Conservation (phyloP, 257 asterid species). For the Phtheirospermum japonicum region DNA sequence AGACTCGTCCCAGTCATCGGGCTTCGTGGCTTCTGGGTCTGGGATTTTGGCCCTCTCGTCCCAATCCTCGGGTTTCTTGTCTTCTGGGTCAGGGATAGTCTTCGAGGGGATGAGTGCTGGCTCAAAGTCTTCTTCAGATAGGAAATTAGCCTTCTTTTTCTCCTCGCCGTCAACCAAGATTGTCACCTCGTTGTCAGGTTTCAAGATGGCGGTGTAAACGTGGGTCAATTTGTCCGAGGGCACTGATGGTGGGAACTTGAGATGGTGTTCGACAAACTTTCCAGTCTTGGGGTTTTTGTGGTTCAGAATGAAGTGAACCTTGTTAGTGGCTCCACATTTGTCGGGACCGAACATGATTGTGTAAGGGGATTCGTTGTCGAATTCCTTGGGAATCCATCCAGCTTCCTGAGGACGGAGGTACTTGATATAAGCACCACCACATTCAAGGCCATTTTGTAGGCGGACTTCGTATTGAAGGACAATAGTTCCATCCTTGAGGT, state of each 20-base stretch:
- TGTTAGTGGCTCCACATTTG: slow-evolving; percentile 91
- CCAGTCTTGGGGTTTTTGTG: slow-evolving; percentile 89
- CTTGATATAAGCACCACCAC: slow-evolving; percentile 96
- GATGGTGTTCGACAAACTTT: slow-evolving; percentile 87
- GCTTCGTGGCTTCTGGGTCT: slow-evolving; percentile 86
- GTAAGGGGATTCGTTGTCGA: slow-evolving; percentile 89
- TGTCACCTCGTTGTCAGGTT: slow-evolving; percentile 61
- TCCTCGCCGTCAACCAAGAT: slow-evolving; percentile 96
- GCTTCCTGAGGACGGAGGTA: slow-evolving; percentile 93
- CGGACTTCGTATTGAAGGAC: slow-evolving; percentile 93
- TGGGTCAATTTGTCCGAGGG: slow-evolving; percentile 90
- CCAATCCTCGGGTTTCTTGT: slow-evolving; percentile 95
- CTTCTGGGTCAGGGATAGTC: slow-evolving; percentile 99
- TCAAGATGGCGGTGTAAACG: slow-evolving; percentile 87
- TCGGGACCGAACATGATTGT: slow-evolving; percentile 98
- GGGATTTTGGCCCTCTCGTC: slow-evolving; percentile 94
- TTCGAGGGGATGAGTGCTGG: slow-evolving; percentile 78
- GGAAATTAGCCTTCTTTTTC: slow-evolving; percentile 81
- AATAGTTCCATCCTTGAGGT: slow-evolving; percentile 65
- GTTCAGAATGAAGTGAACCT: slow-evolving; percentile 93
- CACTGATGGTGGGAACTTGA: slow-evolving; percentile 86
- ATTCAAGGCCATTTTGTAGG: slow-evolving; percentile 89
- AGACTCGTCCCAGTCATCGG: slow-evolving; percentile 97
- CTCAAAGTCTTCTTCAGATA: slow-evolving; percentile 76
- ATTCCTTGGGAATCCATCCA: slow-evolving; percentile 80